These are phyloP conservation scores for Pseudocercospora ulei DNA, from an alignment of 2,329 filamentous ascomycete species.

Conservation along the genomic window DNA sequence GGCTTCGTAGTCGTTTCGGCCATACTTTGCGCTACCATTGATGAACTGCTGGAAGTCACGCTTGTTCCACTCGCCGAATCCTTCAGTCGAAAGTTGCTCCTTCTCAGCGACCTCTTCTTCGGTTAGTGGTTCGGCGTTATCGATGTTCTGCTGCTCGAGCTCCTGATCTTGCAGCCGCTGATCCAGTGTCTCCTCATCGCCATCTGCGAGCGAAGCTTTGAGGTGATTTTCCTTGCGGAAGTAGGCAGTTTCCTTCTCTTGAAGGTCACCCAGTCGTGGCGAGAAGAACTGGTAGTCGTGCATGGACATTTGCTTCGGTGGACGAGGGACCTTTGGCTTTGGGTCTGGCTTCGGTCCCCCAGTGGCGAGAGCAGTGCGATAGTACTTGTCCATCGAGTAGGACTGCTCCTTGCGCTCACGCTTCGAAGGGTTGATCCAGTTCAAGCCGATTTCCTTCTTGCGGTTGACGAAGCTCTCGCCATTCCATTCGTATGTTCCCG, in stretches of 20 bases:
- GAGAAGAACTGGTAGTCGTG: conserved; percentile 99
- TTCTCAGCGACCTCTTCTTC: conserved; percentile 87
- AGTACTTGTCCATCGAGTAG: conserved; percentile 98
- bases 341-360: conserved; percentile 68
- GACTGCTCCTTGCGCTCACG: conserved; percentile 96
- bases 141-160: conserved; percentile 82
- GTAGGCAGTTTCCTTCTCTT: conserved; percentile 91
- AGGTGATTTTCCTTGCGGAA: conserved; percentile 95
- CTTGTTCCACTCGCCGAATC: conserved; percentile 91
- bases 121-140: conserved; percentile 76
- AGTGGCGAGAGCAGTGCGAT: conserved; percentile 79
- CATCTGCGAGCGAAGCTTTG: conserved; percentile 82
- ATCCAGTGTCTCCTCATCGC: conserved; percentile 73
- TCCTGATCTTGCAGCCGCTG: conserved; percentile 81
- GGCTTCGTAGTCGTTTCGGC: conserved; percentile 70
- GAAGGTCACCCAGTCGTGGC: conserved; percentile 68
- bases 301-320: conserved; percentile 81
- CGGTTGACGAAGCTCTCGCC: conserved; percentile 86
- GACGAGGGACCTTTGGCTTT: conserved; percentile 90
- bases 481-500: conserved; percentile 91
- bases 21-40: conserved; percentile 88
- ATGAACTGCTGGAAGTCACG: conserved; percentile 97
- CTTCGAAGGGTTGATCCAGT: conserved; percentile 97
- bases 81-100: conserved; percentile 65
- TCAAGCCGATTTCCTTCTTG: conserved; percentile 76